Conservation (phyloP, 257 asterid genomes). For the Solanum rostratum region DNA sequence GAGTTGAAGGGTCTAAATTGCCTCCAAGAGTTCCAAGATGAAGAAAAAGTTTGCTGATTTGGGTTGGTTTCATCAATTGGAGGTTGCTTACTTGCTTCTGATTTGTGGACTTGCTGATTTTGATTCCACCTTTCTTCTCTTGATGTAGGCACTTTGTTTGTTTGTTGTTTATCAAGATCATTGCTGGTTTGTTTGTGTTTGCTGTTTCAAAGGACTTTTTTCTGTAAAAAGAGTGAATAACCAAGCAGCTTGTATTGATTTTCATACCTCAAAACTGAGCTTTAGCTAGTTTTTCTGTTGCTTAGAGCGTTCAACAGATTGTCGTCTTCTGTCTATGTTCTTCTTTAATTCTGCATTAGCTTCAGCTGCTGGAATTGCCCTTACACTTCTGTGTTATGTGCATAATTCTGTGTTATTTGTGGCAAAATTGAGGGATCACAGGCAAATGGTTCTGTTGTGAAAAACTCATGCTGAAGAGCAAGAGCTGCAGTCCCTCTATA, state of each 20-base stretch:
- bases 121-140: too few relatives aligned
- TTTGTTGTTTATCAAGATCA: too few relatives aligned
- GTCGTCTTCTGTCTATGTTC: neutral
- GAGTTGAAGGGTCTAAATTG: too few relatives aligned
- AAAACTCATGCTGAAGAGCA: neutral
- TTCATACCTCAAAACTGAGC: neutral
- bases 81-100: too few relatives aligned
- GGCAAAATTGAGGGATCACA: neutral
- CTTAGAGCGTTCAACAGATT: neutral
- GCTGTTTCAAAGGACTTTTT: too few relatives aligned
- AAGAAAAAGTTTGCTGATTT: too few relatives aligned
- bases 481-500: neutral
- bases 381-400: neutral
- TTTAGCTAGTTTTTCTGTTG: neutral
- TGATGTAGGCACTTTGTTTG: too few relatives aligned
- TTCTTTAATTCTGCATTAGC: neutral
- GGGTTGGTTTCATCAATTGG: too few relatives aligned
- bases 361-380: neutral
- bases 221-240: neutral
- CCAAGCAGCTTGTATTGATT: neutral
- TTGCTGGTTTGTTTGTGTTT: too few relatives aligned
- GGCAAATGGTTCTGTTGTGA: neutral
- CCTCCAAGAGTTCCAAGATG: too few relatives aligned
- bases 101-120: too few relatives aligned
- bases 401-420: too few relatives aligned